Percentiles rank a stretch among this genome's conserved stretches.
Conservation (phyloP, 805 yeast genomes). For the Candida bentonensis region DNA sequence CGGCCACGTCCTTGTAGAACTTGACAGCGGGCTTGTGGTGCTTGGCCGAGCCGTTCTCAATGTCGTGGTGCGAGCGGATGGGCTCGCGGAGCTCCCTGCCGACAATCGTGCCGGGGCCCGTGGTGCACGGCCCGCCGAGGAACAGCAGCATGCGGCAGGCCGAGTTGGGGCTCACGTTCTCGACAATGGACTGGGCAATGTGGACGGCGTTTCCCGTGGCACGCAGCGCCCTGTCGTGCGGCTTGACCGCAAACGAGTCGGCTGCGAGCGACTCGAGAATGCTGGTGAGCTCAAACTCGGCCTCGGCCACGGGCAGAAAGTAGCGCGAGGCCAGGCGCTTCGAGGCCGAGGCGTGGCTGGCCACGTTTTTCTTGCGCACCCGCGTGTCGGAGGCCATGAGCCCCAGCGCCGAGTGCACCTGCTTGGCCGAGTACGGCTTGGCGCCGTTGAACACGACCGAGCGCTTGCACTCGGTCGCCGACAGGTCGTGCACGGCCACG, state of each 20-base stretch:
- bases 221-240: conserved; percentile 57
- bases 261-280: conserved; percentile 54
- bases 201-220: conserved; percentile 79
- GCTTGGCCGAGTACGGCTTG: conserved; percentile 51
- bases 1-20: conserved; percentile 61
- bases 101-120: conserved; percentile 79
- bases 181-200: conserved; percentile 62
- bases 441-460: conserved; percentile 77
- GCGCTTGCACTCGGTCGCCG: conserved; percentile 50
- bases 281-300: conserved; percentile 64
- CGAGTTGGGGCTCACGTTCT: conserved; percentile 59
- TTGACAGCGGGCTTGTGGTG: conserved; percentile 76
- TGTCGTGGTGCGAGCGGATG: conserved; percentile 84
- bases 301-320: conserved; percentile 52
- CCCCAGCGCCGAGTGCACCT: conserved; percentile 46
- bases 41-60: conserved; percentile 74
- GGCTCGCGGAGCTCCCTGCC: conserved; percentile 78
- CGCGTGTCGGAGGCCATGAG: conserved; percentile 20
- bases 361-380: background rate
- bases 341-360: conserved; percentile 5
- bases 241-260: conserved; percentile 67
- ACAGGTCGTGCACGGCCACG: conserved; percentile 76
- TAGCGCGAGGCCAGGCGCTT: conserved; percentile 29
- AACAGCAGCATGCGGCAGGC: conserved; percentile 75
- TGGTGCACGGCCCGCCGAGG: conserved; percentile 82